Conservation (phyloP, 768 basidiomycete genomes). For the Lactarius sp. region DNA sequence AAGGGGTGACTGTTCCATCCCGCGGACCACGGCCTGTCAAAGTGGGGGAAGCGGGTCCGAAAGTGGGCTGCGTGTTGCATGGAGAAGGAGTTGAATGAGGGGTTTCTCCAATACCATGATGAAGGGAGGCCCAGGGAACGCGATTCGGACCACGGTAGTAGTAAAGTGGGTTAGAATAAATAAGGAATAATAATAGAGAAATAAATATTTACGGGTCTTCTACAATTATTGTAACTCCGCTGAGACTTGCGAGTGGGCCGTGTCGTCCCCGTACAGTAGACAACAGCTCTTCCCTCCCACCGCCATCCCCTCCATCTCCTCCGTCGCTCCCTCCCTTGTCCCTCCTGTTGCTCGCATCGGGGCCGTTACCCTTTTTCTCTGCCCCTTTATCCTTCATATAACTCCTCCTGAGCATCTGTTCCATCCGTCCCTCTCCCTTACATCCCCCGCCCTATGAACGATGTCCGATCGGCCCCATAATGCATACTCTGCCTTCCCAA, state of each 20-base stretch:
- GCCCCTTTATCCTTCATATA: not conserved
- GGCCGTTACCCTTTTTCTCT: not conserved
- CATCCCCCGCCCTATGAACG: constrained; percentile 25
- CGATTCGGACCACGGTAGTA: not conserved
- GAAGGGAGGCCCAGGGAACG: not conserved
- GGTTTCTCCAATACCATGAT: not conserved
- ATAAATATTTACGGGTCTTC: not conserved
- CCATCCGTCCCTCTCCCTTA: constrained; percentile 15
- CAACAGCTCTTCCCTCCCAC: constrained; percentile 28
- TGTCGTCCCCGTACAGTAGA: constrained; percentile 22
- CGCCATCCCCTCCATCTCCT: constrained; percentile 26
- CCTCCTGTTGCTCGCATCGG: constrained; percentile 18
- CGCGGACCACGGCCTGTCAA: constrained; percentile 15
- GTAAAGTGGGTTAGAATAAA: not conserved
- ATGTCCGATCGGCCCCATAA: constrained; percentile 26
- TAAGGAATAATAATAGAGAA: constrained; percentile 11
- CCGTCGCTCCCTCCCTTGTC: constrained; percentile 17
- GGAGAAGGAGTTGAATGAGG: not conserved
- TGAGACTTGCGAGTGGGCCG: constrained; percentile 17
- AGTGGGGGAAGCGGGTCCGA: not conserved
- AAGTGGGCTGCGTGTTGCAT: not conserved
- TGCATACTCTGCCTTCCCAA: constrained; percentile 20
- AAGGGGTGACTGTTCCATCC: not conserved
- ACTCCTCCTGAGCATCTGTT: constrained; percentile 8
- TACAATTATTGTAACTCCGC: constrained; percentile 24